These are phyloP conservation scores for Verticillium zaregamsianum DNA, from an alignment of 2,329 filamentous ascomycete species.

Conservation along the genomic window DNA sequence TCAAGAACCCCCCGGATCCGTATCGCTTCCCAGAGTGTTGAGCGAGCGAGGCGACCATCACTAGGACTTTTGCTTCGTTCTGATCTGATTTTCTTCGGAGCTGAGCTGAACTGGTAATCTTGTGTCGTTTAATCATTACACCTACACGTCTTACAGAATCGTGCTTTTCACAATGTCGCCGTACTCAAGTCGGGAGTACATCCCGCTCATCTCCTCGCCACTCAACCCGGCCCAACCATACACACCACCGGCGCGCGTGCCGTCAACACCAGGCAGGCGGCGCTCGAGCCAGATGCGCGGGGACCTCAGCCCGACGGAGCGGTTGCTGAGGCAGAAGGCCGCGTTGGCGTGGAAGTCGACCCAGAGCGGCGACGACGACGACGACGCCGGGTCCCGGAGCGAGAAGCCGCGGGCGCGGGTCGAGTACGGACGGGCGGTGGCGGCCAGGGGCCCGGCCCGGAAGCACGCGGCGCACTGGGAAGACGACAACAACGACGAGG, in stretches of 20 bases:
- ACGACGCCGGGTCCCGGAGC: neutral
- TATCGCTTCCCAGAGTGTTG: neutral
- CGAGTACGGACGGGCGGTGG: neutral
- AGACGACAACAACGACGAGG: slow-evolving; percentile 9
- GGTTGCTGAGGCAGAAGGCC: slow-evolving; percentile 36
- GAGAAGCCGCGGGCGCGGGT: neutral
- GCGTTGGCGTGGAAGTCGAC: slow-evolving; percentile 32
- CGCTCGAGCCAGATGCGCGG: slow-evolving; percentile 10
- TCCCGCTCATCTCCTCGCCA: slow-evolving; percentile 21
- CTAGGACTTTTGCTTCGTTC: neutral
- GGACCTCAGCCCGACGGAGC: slow-evolving; percentile 33
- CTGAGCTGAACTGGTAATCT: neutral
- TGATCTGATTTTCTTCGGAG: neutral
- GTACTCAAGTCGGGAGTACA: slow-evolving; percentile 14
- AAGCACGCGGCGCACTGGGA: slow-evolving; percentile 12
- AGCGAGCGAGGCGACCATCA: neutral
- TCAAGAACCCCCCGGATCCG: neutral
- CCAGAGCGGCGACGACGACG: neutral
- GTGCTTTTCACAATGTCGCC: slow-evolving; percentile 8
- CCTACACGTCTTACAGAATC: neutral
- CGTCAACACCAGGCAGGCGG: slow-evolving; percentile 11
- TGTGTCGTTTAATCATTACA: neutral
- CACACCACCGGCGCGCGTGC: slow-evolving; percentile 8
- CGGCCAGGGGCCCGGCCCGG: neutral
- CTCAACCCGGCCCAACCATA: slow-evolving; percentile 18